These are phyloP conservation scores for Dryas alaskensis DNA, from an alignment of 306 rosid genomes.

Conservation along the genomic window DNA sequence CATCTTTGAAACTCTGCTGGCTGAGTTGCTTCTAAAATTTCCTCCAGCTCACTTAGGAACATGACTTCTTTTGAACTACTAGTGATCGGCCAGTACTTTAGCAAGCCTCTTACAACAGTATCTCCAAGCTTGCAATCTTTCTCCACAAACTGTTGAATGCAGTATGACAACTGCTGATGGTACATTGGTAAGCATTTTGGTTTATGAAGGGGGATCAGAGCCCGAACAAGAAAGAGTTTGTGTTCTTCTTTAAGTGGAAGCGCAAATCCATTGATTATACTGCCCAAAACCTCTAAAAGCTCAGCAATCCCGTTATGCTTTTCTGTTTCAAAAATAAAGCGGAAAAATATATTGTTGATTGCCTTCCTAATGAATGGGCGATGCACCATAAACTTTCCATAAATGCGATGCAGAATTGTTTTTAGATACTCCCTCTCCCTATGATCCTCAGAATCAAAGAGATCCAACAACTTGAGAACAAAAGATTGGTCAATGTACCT, in stretches of 20 bases:
- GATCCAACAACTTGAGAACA: conserved; percentile 63
- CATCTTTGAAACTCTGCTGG: conserved; percentile 60
- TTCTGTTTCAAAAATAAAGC: conserved; percentile 59
- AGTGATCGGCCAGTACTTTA: conserved; percentile 61
- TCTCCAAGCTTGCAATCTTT: conserved; percentile 62
- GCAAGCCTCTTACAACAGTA: conserved; percentile 47
- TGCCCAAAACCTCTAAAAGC: conserved; percentile 67
- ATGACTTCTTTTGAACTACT: conserved; percentile 69
- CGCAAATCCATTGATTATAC: conserved; percentile 63
- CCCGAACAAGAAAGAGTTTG: conserved; percentile 55
- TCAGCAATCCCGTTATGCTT: conserved; percentile 65
- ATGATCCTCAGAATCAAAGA: conserved; percentile 61
- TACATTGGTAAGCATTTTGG: conserved; percentile 61
- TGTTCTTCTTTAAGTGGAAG: conserved; percentile 67
- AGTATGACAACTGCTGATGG: conserved; percentile 66
- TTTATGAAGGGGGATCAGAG: conserved; percentile 66
- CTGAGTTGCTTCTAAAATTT: conserved; percentile 56
- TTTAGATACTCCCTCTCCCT: conserved; percentile 67
- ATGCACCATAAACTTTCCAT: conserved; percentile 63
- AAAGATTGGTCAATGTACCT: conserved; percentile 64
- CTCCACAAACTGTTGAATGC: conserved; percentile 59
- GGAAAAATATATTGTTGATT: conserved; percentile 56
- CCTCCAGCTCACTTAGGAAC: conserved; percentile 63
- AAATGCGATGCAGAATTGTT: conserved; percentile 58
- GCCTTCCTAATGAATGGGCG: conserved; percentile 67